These are phyloP conservation scores for Posidonia australis DNA, from an alignment of 106 monocot genomes.

Conservation along the genomic window DNA sequence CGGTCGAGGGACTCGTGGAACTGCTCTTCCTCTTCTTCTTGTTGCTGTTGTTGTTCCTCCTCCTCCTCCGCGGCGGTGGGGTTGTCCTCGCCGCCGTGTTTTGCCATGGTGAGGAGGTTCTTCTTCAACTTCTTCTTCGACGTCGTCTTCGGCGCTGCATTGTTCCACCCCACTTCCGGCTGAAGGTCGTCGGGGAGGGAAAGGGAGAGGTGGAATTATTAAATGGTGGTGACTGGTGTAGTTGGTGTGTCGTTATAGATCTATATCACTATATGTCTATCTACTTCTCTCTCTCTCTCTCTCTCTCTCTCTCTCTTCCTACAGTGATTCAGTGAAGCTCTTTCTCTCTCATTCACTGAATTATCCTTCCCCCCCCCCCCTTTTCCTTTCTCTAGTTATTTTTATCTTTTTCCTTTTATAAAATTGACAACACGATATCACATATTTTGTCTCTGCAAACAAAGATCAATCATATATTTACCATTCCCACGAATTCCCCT, in stretches of 20 bases:
- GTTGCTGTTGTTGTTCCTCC: not conserved
- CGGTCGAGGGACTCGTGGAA: slow-evolving; percentile 86
- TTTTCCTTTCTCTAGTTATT: not conserved
- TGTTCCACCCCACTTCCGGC: too few species aligned
- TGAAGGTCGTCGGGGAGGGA: not conserved
- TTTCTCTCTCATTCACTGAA: not conserved
- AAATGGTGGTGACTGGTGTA: not conserved
- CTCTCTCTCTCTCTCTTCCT: slow-evolving; percentile 1
- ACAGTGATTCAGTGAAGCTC: too few species aligned
- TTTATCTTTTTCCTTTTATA: too few species aligned
- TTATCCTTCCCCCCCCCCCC: not conserved
- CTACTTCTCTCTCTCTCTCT: not conserved
- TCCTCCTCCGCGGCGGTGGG: not conserved
- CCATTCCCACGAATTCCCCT: too few species aligned
- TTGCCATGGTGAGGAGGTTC: not conserved
- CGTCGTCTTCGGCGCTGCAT: not conserved
- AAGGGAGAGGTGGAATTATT: not conserved
- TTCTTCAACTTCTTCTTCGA: too few species aligned
- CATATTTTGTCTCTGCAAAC: too few species aligned
- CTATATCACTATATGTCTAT: too few species aligned
- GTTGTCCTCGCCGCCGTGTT: not conserved
- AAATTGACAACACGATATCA: too few species aligned
- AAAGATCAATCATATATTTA: too few species aligned
- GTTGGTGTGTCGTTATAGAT: slow-evolving; percentile 7
- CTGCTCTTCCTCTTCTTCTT: slow-evolving; percentile 46